These are phyloP conservation scores for Heliamphora exappendiculata DNA, from an alignment of 148 eudicot species.

Conservation along the genomic window DNA sequence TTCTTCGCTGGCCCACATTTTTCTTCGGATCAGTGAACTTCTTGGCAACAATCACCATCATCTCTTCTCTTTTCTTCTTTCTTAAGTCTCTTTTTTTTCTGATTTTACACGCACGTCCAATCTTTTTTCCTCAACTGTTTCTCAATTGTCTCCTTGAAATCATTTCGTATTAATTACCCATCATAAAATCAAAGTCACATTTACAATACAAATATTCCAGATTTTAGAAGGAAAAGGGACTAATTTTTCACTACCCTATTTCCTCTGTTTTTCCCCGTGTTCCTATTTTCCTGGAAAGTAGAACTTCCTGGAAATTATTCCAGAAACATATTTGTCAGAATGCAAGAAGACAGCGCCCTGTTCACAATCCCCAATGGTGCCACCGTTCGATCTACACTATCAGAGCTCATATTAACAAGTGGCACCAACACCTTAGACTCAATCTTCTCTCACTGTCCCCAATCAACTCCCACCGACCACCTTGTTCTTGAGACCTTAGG, in stretches of 20 bases:
- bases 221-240: slow-evolving; percentile 21
- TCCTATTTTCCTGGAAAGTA: slow-evolving; percentile 14
- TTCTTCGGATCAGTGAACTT: background rate
- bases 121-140: background rate
- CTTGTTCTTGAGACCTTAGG: slow-evolving; percentile 49
- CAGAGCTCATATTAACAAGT: slow-evolving; percentile 52
- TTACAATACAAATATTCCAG: too few relatives aligned
- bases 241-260: slow-evolving; percentile 22
- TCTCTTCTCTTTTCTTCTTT: background rate
- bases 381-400: slow-evolving; percentile 46
- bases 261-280: slow-evolving; percentile 20
- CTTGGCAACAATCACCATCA: background rate
- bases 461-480: slow-evolving; percentile 21
- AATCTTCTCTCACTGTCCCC: slow-evolving; percentile 54
- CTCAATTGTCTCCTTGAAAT: too few relatives aligned
- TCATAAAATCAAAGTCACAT: too few relatives aligned
- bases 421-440: slow-evolving; percentile 72
- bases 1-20: slow-evolving; percentile 3
- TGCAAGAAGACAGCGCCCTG: slow-evolving; percentile 36
- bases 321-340: slow-evolving; percentile 22
- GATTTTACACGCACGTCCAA: background rate
- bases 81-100: background rate
- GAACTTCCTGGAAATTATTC: too few relatives aligned
- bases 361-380: slow-evolving; percentile 17
- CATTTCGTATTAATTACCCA: too few relatives aligned